Base-by-base conservation (phyloP, 2,329 filamentous ascomycete genomes). In the Botrytis tulipae region DNA sequence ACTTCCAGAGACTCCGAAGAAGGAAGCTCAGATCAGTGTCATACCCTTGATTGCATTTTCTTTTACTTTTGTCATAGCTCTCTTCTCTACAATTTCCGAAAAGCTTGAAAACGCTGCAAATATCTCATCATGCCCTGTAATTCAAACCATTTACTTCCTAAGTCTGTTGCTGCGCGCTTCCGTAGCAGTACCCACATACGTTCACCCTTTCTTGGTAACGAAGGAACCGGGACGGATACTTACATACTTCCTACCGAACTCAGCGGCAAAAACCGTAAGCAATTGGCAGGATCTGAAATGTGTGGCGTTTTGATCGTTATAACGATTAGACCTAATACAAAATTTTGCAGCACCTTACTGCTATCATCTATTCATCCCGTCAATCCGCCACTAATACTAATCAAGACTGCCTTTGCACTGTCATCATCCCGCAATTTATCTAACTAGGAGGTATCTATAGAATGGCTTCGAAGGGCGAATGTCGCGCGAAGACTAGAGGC, bases 1-100 rank as follows among this genome's bases (percentile, higher is more conserved):
- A 57, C 48, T 76, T 76, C 76, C 72, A 75, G 70, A 76, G 73
- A 44, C 74, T 37, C 73, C 73, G 72, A 78, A 77, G 76, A 77
- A 77, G 75, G 75, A 76, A 77, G 71, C 71, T 73, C 51, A 69
- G 40, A 63, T 63, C 57, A 46, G 42, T 37, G 29, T 46, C 40
- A 70, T 46, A n/a, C 16, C n/a, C 35, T 57, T 32, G 48, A 57
- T 69, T 57, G 18, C 48, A 42, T 32, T 57, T 69, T 37, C 54
- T 57, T 37, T 69, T 57, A 42, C 37, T 57, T 57, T 69, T 69
- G 48, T 32, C 65, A 54, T 68, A 54, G 65, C 65, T 54, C 46
- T 42, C 48, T 69, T 32, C 48, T 22, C 32, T 44, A 20, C n/a
- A 22, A 57, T n/a, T 32, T 48, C 10, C n/a, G 18, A 42, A 22